phyloP scores from a whole-genome alignment of 2,329 filamentous ascomycete genomes.

The Elsinoe australis region DNA sequence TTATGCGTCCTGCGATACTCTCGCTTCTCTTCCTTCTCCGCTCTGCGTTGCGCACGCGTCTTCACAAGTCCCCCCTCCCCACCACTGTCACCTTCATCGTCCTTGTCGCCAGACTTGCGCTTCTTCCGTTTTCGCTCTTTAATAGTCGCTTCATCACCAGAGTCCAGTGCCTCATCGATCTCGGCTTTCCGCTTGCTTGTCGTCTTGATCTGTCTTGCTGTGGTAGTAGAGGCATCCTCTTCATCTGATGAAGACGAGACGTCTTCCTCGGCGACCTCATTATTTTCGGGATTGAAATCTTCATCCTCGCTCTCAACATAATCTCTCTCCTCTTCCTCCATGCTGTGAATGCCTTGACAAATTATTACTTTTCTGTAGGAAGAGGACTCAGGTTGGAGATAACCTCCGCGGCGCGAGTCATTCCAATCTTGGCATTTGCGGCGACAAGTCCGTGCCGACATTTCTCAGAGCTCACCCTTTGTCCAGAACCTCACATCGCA shows the following conservation, averaged over 20 bases:
- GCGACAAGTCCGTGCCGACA: constrained; percentile 2
- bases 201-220: constrained; percentile 22
- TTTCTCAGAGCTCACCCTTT: constrained; percentile 10
- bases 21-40: constrained; percentile 43
- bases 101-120: constrained; percentile 31
- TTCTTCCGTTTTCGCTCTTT: constrained; percentile 39
- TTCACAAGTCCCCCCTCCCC: constrained; percentile 46
- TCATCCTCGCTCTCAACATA: constrained; percentile 40
- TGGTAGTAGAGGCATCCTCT: constrained; percentile 25
- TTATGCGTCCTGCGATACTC: constrained; percentile 36
- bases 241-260: constrained; percentile 32
- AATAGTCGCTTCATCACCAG: constrained; percentile 52
- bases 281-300: constrained; percentile 36
- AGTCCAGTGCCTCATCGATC: constrained; percentile 41
- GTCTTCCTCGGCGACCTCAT: constrained; percentile 24
- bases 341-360: background rate
- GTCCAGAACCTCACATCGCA: background rate
- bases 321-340: constrained; percentile 27
- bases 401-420: constrained; percentile 8
- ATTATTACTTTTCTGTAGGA: too few species aligned
- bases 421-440: too few species aligned
- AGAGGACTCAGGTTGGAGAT: too few species aligned
- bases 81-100: constrained; percentile 37
- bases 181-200: constrained; percentile 34
- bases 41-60: constrained; percentile 46